phyloP scores from a whole-genome alignment of 1,284 basidiomycete species.

The Baeospora myosura region DNA sequence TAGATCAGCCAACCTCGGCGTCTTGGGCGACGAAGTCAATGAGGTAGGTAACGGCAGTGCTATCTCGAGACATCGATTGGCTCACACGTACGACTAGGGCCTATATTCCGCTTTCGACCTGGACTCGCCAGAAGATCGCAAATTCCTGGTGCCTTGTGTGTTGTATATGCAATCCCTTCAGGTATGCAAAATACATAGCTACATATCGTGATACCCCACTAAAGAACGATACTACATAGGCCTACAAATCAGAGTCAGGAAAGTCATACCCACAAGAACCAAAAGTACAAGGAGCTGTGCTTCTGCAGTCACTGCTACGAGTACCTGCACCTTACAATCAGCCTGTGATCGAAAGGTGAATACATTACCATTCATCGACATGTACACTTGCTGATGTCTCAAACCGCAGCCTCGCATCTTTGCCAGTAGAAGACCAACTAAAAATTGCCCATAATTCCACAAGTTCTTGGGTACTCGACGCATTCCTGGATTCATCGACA shows the following conservation, averaged over 20 bases:
- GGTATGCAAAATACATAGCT: conserved; percentile 24
- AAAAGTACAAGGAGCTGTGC: conserved; percentile 78
- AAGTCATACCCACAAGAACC: conserved; percentile 34
- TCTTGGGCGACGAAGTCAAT: conserved; percentile 34
- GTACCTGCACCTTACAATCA: conserved; percentile 61
- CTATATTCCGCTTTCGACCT: conserved; percentile 57
- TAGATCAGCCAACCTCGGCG: conserved; percentile 43
- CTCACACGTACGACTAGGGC: no score
- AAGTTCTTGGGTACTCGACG: conserved; percentile 80
- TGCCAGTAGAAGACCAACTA: conserved; percentile 55
- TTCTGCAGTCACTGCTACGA: conserved; percentile 76
- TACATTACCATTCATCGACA: conserved; percentile 4
- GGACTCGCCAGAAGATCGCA: conserved; percentile 34
- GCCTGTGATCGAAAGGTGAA: conserved; percentile 62
- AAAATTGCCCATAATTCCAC: conserved; percentile 64
- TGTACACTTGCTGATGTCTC: conserved; percentile 5
- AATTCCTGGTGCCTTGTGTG: conserved; percentile 55
- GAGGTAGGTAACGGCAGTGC: no score
- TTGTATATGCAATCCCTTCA: conserved; percentile 54
- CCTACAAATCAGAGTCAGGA: conserved; percentile 23
- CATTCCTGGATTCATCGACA: conserved; percentile 61
- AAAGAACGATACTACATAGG: conserved; percentile 26
- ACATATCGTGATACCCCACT: conserved; percentile 1
- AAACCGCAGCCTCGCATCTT: conserved; percentile 40
- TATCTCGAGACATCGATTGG: no score